Percentiles rank a stretch among this genome's conserved stretches.
These are phyloP conservation scores for Beauveria medogensis DNA, from an alignment of 2,329 filamentous ascomycete genomes.

Conservation along the genomic window DNA sequence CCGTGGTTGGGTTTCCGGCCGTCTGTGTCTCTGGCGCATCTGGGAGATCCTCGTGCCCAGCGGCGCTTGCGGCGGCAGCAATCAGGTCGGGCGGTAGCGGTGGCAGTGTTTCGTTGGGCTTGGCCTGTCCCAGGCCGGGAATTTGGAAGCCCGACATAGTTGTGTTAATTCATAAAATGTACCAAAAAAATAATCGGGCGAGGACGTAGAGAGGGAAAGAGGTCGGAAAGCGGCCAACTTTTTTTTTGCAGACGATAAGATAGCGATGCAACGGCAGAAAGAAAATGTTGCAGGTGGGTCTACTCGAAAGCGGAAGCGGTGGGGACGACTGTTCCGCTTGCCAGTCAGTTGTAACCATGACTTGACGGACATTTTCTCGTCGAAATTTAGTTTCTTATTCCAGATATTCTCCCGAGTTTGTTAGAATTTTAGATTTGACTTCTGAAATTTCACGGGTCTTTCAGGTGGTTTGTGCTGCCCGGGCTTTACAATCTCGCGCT, in stretches of 20 bases:
- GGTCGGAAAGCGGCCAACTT: not conserved
- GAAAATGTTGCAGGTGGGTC: slow-evolving; percentile 6
- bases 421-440: no score
- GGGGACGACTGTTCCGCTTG: not conserved
- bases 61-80: slow-evolving; percentile 21
- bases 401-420: no score
- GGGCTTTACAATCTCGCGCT: no score
- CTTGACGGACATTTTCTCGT: no score
- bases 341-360: no score
- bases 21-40: slow-evolving; percentile 12
- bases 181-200: not conserved
- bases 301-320: slow-evolving; percentile 4
- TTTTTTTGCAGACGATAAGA: slow-evolving; percentile 1
- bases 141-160: slow-evolving; percentile 36
- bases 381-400: no score
- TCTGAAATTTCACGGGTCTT: no score
- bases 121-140: slow-evolving; percentile 34
- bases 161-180: not conserved
- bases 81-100: slow-evolving; percentile 27
- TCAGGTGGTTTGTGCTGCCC: no score
- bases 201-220: not conserved
- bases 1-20: not conserved
- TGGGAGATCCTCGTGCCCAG: slow-evolving; percentile 17
- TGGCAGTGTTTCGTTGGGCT: slow-evolving; percentile 33
- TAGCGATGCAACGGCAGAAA: slow-evolving; percentile 5